Evolutionary conservation across 352 stramenopile genomes (phyloP).

Genomic region (Globisporangium okanoganense): DNA sequence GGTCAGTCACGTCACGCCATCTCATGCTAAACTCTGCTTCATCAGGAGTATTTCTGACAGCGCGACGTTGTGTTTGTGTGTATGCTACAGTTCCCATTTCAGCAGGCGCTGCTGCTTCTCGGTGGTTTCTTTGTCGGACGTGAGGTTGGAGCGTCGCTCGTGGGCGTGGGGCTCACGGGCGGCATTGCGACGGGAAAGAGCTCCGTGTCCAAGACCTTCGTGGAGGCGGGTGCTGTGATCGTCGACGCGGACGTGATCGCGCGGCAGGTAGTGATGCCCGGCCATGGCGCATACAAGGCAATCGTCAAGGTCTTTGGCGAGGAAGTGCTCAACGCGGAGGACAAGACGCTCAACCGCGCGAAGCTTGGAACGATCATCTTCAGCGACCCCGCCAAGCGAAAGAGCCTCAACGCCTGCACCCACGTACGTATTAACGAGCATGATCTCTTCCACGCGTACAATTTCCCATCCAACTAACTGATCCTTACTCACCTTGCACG

Average conservation of each 20-base stretch:
- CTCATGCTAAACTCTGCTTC: not conserved
- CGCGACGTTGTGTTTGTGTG: not conserved
- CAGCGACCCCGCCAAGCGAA: conserved; percentile 61
- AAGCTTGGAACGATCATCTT: conserved; percentile 88
- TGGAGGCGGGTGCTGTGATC: conserved; percentile 57
- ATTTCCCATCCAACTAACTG: not conserved
- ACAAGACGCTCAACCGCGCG: conserved; percentile 73
- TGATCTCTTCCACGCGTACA: not conserved
- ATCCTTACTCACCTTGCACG: not conserved
- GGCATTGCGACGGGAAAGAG: conserved; percentile 85
- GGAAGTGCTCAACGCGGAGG: conserved; percentile 66
- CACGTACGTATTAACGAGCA: conserved; percentile 26
- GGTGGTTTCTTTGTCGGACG: conserved; percentile 35
- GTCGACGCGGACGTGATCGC: conserved; percentile 82
- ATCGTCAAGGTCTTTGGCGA: conserved; percentile 74
- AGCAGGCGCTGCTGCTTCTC: conserved; percentile 20
- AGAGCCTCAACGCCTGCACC: conserved; percentile 75
- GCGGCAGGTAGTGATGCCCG: conserved; percentile 74
- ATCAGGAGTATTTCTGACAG: not conserved
- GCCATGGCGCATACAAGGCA: conserved; percentile 61
- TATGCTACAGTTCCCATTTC: conserved; percentile 32
- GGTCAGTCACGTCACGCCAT: conserved; percentile 22
- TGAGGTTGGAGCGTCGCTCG: conserved; percentile 46
- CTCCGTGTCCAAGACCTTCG: conserved; percentile 66
- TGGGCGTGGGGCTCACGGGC: conserved; percentile 77